These are phyloP conservation scores for Entomortierella beljakovae DNA, from an alignment of 192 early-diverging fungal genomes.

Conservation along the genomic window DNA sequence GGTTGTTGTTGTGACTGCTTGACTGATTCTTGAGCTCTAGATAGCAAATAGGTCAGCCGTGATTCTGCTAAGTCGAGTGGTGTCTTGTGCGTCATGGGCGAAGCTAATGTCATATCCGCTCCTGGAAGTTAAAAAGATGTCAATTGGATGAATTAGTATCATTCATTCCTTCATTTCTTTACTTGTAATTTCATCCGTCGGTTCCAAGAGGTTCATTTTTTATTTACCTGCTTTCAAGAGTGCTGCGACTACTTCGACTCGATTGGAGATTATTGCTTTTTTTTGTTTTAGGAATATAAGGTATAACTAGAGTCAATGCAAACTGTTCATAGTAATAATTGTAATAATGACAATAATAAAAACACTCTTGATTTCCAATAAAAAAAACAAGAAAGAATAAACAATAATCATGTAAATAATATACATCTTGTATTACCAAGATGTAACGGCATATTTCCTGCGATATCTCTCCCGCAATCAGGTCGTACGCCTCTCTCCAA, in stretches of 20 bases:
- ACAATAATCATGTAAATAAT: not conserved
- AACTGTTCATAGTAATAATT: not conserved
- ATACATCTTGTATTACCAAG: conserved; percentile 21
- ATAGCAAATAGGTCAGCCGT: conserved; percentile 35
- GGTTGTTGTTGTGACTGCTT: conserved; percentile 5
- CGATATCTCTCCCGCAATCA: conserved; percentile 50
- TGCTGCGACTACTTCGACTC: conserved; percentile 43
- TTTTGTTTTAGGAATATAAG: too few species aligned
- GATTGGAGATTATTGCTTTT: conserved; percentile 49
- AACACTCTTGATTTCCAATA: not conserved
- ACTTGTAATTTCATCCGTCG: too few species aligned
- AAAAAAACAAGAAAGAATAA: not conserved
- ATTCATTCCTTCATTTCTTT: too few species aligned
- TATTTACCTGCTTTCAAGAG: conserved; percentile 39
- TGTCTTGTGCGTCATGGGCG: conserved; percentile 52
- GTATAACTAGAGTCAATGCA: not conserved
- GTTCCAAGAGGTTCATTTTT: too few species aligned
- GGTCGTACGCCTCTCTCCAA: conserved; percentile 48
- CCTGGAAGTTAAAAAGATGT: conserved; percentile 1
- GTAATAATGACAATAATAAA: not conserved
- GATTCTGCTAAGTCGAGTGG: conserved; percentile 51
- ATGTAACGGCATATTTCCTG: conserved; percentile 49
- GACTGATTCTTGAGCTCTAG: conserved; percentile 35
- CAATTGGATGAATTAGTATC: too few species aligned
- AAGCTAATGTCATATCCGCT: conserved; percentile 51